Base-by-base conservation (phyloP, 2,329 filamentous ascomycete genomes). In the Apiospora marii region DNA sequence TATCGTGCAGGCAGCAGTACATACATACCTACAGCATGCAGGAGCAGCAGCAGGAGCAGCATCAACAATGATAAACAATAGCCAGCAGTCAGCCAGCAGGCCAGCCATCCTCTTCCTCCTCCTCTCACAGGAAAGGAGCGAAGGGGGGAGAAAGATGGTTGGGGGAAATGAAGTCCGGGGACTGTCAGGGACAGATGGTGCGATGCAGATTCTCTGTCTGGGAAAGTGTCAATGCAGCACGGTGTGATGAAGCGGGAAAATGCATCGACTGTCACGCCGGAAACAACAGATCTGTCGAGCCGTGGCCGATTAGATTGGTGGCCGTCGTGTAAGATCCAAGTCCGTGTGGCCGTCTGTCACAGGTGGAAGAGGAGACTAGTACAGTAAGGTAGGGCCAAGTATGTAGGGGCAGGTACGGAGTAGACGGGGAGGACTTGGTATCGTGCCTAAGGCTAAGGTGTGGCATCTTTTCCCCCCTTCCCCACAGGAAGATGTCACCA, bases 261-360 rank as follows among this genome's bases (percentile, higher is more conserved):
- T 64, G 58, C 58, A 64, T 64, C 34, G 58, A 4, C 58, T 64
- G 58, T 64, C 58, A 64, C 58, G 58, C 58, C 58, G 58, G 58
- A 41, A 64, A 64, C 58, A 41, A 64, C 58, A 64, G 58, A 64
- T 64, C 58, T 41, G 58, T 41, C 58, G 58, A 64, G 58, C 58
- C 58, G 58, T 64, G 58, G 58, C 58, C 8, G 58, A 64, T 64
- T 64, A 64, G 58, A 64, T 64, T 64, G 58, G 58, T 64, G 58
- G 58, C 34, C 58, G 58, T 64, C 58, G 34, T 41, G 58, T 24
- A 34, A 64, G 58, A 64, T 64, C 58, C 58, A 41, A 41, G 58
- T 14, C 58, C 58, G 58, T 37, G 58, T 64, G 58, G 58, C 41
- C 7, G 58, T 64, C 58, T 22, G 58, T 64, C 34, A 64, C 58